Evolutionary conservation across 176 grass and related monocot genomes (phyloP), one percentile per base, ranked within the genome.

Genomic region (Miscanthus lutarioriparius): DNA sequence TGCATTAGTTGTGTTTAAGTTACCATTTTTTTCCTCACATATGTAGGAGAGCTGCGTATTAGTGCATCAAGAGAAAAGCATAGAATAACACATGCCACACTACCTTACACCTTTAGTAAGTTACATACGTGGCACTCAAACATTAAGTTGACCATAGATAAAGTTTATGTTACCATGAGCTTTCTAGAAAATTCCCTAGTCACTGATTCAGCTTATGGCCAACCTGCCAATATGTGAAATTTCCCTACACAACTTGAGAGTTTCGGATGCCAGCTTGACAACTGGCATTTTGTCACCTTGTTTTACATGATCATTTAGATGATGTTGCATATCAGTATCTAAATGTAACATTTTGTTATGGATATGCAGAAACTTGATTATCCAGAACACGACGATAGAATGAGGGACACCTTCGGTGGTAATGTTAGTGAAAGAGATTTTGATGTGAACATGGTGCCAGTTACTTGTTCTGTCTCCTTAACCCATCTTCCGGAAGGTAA

Each of bases 301-400:
- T 73, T 76, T 47, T 58, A 76, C 67, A 74, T 35, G 9, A n/a
- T n/a, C 44, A 48, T 70, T 85, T 22, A 64, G 72, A 89, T 71
- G 40, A 20, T 71, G 40, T 16, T 8, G 76, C 39, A 2, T 23
- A 23, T 59, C 36, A 72, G 44, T 39, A 65, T 73, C 7, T 41
- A 32, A 71, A 72, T 63, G 66, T 78, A 73, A 27, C 17, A 33
- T 36, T 65, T 23, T 59, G 56, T 59, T 59, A 11, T 73, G 23
- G 27, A 10, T 90, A 10, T 86, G 79, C 88, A 90, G 88, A 77
- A 82, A 67, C 58, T 43, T 73, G 67, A 40, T 82, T 84, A 72
- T 79, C 72, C 37, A 45, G 76, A 67, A 56, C 25, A 64, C 10
- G 13, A 59, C 80, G 68, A 82, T 71, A 72, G 64, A 82, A 65